Evolutionary conservation across 1,284 basidiomycete species (phyloP).

Genomic region (Pulchroboletus neoregius): DNA sequence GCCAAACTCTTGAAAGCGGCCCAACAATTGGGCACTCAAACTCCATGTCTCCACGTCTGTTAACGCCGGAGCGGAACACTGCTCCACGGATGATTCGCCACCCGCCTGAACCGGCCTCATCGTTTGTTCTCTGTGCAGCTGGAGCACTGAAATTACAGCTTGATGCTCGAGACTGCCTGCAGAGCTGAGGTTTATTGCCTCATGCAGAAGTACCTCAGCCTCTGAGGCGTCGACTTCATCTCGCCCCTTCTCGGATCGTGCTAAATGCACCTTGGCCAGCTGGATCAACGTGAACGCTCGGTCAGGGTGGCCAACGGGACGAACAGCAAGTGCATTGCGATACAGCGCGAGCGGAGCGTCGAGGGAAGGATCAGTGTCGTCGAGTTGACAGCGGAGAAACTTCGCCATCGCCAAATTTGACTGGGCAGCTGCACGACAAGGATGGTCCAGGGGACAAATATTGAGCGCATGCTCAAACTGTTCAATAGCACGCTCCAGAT

Average conservation of each 20-base stretch:
- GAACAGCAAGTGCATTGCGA: not conserved
- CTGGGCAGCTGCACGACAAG: not conserved
- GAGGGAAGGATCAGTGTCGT: too few species aligned
- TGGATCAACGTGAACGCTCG: not conserved
- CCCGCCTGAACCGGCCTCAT: too few species aligned
- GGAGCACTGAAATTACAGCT: not conserved
- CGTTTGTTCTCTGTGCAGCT: not conserved
- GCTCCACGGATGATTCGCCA: not conserved
- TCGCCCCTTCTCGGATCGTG: not conserved
- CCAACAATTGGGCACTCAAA: not conserved
- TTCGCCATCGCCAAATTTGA: too few species aligned
- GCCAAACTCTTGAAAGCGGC: not conserved
- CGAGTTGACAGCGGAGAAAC: too few species aligned
- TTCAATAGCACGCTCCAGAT: not conserved
- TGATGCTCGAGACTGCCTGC: not conserved
- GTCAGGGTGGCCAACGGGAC: not conserved
- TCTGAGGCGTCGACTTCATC: not conserved
- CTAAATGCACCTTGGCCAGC: not conserved
- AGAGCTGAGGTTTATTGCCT: not conserved
- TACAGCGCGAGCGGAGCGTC: too few species aligned
- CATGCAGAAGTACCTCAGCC: not conserved
- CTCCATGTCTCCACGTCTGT: not conserved
- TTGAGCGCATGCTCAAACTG: not conserved
- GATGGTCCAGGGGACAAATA: not conserved
- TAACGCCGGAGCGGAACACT: not conserved